Evolutionary conservation across 768 basidiomycete species (phyloP), one percentile per base, ranked within the genome.

Genomic region (Steccherinum ochraceum): DNA sequence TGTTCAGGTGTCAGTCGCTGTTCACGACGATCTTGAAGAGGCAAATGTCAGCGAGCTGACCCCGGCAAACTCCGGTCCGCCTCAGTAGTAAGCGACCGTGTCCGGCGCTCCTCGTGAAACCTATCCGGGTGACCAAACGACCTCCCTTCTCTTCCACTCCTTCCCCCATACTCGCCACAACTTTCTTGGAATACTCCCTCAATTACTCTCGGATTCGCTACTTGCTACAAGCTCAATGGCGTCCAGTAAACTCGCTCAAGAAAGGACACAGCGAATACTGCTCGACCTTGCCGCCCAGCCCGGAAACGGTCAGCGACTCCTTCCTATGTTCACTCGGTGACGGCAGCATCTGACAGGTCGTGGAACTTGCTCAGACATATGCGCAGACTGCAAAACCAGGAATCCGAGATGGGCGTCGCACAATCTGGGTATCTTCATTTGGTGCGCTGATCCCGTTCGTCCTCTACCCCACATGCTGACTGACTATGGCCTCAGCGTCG

Each of bases 301-400:
- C 30, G 93, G 93, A 51, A 96, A 96, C 63, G 86, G 92, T 83
- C 63, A 67, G 77, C 60, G 40, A 11, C 13, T n/a, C 47, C n/a
- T 20, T 20, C 39, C 45, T 40, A 27, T 30, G 42, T 26, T 26
- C 12, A 19, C 47, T 46, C 12, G 44, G 12, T 48, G 41, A 43
- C 27, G 10, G 21, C 19, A n/a, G n/a, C n/a, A n/a, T n/a, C 23
- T 24, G 5, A 25, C 48, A 30, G 19, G 23, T 23, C 42, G 21
- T 35, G n/a, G 39, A n/a, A 23, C 25, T 7, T 20, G 41, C 39
- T 44, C 61, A 96, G 93, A 93, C 64, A 65, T 78, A 12, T 97
- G 94, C 64, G 93, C 94, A 4, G 94, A 97, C 67, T 97, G 94
- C 66, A 90, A 87, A 68, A 69, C 85, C n/a, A 75, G 84, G 51